phyloP scores from a whole-genome alignment of 2,329 filamentous ascomycete species.

The Apiospora phragmitis region DNA sequence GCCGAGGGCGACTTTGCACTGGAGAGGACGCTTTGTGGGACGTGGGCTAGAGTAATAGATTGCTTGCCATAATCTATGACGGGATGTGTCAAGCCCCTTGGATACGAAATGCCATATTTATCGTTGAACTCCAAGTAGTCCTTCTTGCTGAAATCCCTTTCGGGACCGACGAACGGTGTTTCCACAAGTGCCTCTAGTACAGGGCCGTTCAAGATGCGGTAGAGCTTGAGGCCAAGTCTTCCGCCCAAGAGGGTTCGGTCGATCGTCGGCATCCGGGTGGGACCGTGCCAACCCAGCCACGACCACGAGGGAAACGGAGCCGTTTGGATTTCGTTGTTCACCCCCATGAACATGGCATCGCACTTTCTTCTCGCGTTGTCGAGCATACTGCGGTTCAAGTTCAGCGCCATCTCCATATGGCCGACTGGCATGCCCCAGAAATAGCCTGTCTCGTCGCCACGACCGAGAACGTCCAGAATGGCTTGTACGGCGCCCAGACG shows the following conservation, averaged over 20 bases:
- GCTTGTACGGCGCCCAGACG: conserved; percentile 3
- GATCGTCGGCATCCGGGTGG: not conserved
- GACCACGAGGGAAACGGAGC: conserved; percentile 10
- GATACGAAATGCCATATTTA: too few relatives aligned
- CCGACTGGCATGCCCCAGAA: conserved; percentile 9
- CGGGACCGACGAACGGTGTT: too few relatives aligned
- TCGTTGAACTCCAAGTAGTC: too few relatives aligned
- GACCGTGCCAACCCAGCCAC: conserved; percentile 8
- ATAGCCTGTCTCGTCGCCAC: not conserved
- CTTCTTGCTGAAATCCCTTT: too few relatives aligned
- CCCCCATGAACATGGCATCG: conserved; percentile 4
- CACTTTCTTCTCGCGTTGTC: not conserved
- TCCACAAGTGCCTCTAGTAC: not conserved
- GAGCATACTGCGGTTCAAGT: not conserved
- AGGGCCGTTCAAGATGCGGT: not conserved
- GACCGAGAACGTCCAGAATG: conserved; percentile 6
- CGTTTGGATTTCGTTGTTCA: not conserved
- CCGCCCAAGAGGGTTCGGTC: not conserved
- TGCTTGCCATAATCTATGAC: too few relatives aligned
- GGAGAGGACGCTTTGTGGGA: not conserved
- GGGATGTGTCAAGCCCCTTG: too few relatives aligned
- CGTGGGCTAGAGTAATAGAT: not conserved
- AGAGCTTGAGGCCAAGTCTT: not conserved
- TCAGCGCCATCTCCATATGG: conserved; percentile 6
- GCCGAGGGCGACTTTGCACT: not conserved